These are phyloP conservation scores for Synchytrium microbalum DNA, from an alignment of 371 early-diverging fungal species.

Conservation along the genomic window DNA sequence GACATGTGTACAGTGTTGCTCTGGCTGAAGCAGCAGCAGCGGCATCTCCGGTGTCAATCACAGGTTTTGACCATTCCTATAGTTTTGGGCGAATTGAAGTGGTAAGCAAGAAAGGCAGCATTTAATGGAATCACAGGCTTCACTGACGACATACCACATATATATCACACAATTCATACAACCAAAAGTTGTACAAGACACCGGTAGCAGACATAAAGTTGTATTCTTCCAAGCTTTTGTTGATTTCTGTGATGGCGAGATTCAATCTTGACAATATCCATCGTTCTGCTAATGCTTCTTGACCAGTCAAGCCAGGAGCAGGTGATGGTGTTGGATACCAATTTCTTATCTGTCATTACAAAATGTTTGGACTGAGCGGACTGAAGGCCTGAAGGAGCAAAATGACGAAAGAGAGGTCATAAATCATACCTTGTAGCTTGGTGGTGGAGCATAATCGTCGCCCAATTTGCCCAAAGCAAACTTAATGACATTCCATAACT, in stretches of 20 bases:
- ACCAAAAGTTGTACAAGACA: conserved; percentile 89
- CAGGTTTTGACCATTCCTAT: conserved; percentile 77
- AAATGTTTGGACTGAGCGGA: no score
- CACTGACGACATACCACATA: conserved; percentile 88
- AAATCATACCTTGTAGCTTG: conserved; percentile 11
- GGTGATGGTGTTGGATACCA: not conserved
- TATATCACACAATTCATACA: conserved; percentile 97
- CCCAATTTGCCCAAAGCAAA: conserved; percentile 91
- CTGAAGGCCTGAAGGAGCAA: no score
- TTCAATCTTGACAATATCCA: conserved; percentile 94
- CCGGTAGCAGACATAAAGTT: conserved; percentile 95
- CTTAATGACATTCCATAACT: conserved; percentile 95
- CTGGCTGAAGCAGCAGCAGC: conserved; percentile 42
- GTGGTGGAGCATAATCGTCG: conserved; percentile 58
- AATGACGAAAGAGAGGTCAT: not conserved
- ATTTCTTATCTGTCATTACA: conserved; percentile 1
- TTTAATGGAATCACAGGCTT: no score
- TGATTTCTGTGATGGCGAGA: conserved; percentile 66
- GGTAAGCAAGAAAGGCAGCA: not conserved
- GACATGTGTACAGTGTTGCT: conserved; percentile 81
- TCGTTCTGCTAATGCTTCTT: conserved; percentile 78
- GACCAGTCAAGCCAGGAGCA: conserved; percentile 51
- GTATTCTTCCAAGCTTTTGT: conserved; percentile 67
- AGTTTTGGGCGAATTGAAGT: conserved; percentile 1
- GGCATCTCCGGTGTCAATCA: conserved; percentile 64